Evolutionary conservation across 768 basidiomycete genomes (phyloP).

Genomic region (Mycena haematopus): DNA sequence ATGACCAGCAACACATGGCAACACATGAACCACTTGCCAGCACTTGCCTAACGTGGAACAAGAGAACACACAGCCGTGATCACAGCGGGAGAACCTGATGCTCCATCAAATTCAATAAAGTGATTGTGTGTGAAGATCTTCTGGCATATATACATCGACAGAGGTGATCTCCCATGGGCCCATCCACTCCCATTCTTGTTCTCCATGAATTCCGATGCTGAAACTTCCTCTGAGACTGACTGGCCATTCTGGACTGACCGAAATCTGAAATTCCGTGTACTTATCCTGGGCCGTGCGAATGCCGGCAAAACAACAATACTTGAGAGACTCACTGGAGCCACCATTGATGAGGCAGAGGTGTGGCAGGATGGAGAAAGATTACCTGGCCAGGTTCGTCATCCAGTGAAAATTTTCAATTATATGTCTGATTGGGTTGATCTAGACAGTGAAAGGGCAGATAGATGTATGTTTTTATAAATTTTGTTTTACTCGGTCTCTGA

Average conservation of each 20-base stretch:
- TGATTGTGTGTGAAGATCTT: too few species aligned
- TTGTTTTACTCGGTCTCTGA: background rate
- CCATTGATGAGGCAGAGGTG: background rate
- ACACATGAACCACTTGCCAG: too few species aligned
- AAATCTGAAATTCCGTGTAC: background rate
- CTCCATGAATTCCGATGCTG: background rate
- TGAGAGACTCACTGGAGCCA: background rate
- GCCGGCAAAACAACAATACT: constrained; percentile 2
- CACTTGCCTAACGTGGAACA: too few species aligned
- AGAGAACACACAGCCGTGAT: too few species aligned
- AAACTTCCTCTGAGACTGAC: background rate
- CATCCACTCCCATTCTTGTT: background rate
- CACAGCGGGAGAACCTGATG: too few species aligned
- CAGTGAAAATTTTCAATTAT: too few species aligned
- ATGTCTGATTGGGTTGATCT: background rate
- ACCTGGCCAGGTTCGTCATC: background rate
- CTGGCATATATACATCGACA: too few species aligned
- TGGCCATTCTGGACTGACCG: background rate
- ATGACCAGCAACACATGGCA: too few species aligned
- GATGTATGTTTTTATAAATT: background rate
- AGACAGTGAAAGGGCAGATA: background rate
- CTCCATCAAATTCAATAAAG: too few species aligned
- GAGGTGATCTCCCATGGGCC: too few species aligned
- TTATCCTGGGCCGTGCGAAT: constrained; percentile 1
- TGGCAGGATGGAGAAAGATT: background rate